Evolutionary conservation across 129 eudicot genomes (phyloP), one percentile per base, ranked within the genome.

Genomic region (Flaveria brownii): DNA sequence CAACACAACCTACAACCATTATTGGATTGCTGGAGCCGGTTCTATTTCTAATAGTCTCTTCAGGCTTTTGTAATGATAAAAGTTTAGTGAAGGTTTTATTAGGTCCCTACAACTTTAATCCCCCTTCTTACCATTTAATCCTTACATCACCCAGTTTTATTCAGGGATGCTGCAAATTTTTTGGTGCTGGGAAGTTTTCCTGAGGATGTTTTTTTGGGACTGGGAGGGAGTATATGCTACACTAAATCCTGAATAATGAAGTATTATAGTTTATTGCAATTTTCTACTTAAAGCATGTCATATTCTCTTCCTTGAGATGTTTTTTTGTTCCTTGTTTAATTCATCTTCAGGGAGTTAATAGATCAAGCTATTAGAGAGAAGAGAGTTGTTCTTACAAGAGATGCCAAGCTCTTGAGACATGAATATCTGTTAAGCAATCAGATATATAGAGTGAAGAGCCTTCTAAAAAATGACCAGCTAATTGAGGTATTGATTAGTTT

Each of bases 361-460:
- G 93, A 94, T 69, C 96, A 94, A 78, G 88, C 98, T 42, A 75
- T 76, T 22, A 90, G 75, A 79, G 97, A 93, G 88, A 91, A 87
- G 80, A 86, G 97, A 42, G 98, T 94, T 76, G 84, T 94, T 28
- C 67, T 94, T 77, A 94, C 97, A 26, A 89, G 98, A 47, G 98
- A 94, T 84, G 93, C 93, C 78, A 94, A 94, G 89, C 89, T 94
- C 55, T 67, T 91, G 88, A 86, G 92, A 74, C 89, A 91, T 83
- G 96, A 83, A 50, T 91, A 94, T 82, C 77, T 91, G 84, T 78
- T 94, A 61, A 78, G 75, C 74, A 94, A 89, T 78, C 98, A 94
- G 87, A 91, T 91, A 82, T 94, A 94, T 80, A 79, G 87, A 83
- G 89, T 94, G 81, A 94, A 84, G 83, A 86, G 84, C 68, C 93